Conservation (phyloP, 257 asterid species). For the Scutellaria minor region DNA sequence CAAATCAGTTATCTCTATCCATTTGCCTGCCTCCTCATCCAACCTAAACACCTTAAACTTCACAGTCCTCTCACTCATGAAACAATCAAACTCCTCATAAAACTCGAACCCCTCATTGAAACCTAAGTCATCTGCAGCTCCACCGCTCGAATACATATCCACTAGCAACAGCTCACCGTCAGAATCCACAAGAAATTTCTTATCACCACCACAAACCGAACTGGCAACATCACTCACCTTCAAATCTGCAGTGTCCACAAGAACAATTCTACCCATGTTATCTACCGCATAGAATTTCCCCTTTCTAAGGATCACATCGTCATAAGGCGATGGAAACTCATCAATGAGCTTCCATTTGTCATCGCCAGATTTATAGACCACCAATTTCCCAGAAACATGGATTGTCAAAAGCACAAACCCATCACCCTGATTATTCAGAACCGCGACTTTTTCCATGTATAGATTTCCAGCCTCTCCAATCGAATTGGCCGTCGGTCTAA, state of each 20-base stretch:
- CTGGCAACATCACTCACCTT: conserved; percentile 48
- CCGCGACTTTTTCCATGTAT: conserved; percentile 84
- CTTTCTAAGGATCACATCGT: conserved; percentile 67
- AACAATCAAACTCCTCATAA: conserved; percentile 73
- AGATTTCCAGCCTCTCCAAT: conserved; percentile 74
- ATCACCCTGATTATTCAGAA: conserved; percentile 35
- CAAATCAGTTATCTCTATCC: conserved; percentile 68
- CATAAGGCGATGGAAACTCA: conserved; percentile 64
- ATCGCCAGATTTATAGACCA: conserved; percentile 71
- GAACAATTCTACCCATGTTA: conserved; percentile 60
- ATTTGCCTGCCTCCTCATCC: conserved; percentile 52
- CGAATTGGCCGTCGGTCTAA: conserved; percentile 73
- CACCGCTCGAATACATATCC: conserved; percentile 67
- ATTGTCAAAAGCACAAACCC: conserved; percentile 68
- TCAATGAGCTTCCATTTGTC: conserved; percentile 68
- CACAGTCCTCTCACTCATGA: conserved; percentile 69
- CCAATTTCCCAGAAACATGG: conserved; percentile 75
- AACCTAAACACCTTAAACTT: conserved; percentile 77
- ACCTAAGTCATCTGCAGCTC: conserved; percentile 66
- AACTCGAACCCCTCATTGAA: conserved; percentile 62
- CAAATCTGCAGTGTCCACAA: conserved; percentile 50
- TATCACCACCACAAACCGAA: conserved; percentile 73
- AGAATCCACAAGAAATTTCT: conserved; percentile 76
- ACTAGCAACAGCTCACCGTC: conserved; percentile 69
- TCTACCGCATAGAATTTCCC: conserved; percentile 74